Conservation (phyloP, 441 rosid species). For the Dalechampia spathulata region DNA sequence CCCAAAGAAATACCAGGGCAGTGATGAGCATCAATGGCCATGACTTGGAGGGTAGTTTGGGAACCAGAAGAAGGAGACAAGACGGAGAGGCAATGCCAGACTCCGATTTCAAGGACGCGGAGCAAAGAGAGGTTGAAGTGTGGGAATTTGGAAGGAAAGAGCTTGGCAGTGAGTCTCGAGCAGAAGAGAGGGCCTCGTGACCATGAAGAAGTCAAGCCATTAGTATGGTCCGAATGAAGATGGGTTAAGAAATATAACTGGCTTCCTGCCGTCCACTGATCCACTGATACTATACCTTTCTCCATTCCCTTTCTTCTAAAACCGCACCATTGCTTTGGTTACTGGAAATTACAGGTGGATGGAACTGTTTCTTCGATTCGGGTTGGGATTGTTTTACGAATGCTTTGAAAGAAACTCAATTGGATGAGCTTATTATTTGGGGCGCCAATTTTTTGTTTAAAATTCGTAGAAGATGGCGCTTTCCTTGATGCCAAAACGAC, state of each 20-base stretch:
- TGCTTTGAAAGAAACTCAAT: no score
- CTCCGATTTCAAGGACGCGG: slow-evolving; percentile 43
- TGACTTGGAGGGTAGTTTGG: slow-evolving; percentile 31
- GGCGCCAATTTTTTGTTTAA: no score
- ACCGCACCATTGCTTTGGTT: neutral
- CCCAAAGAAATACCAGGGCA: slow-evolving; percentile 51
- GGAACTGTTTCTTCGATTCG: no score
- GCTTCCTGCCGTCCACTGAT: slow-evolving; percentile 61
- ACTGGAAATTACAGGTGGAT: no score
- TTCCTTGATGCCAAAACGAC: no score
- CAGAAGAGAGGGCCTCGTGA: slow-evolving; percentile 59
- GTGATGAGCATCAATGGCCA: slow-evolving; percentile 69
- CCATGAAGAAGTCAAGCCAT: slow-evolving; percentile 57
- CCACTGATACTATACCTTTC: slow-evolving; percentile 64
- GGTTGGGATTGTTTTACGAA: no score
- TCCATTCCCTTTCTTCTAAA: slow-evolving; percentile 46
- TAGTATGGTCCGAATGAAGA: slow-evolving; percentile 69
- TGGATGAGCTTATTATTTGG: no score
- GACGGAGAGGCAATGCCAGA: slow-evolving; percentile 52
- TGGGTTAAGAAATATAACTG: slow-evolving; percentile 74
- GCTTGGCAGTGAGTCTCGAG: slow-evolving; percentile 65
- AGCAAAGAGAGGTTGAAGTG: slow-evolving; percentile 57
- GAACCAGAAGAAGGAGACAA: slow-evolving; percentile 41
- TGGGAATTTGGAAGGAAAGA: slow-evolving; percentile 61
- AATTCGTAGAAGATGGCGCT: no score